Percentiles rank a stretch among this genome's conserved stretches.
phyloP scores from a whole-genome alignment of 2,329 filamentous ascomycete species.

The Botrytis galanthina region DNA sequence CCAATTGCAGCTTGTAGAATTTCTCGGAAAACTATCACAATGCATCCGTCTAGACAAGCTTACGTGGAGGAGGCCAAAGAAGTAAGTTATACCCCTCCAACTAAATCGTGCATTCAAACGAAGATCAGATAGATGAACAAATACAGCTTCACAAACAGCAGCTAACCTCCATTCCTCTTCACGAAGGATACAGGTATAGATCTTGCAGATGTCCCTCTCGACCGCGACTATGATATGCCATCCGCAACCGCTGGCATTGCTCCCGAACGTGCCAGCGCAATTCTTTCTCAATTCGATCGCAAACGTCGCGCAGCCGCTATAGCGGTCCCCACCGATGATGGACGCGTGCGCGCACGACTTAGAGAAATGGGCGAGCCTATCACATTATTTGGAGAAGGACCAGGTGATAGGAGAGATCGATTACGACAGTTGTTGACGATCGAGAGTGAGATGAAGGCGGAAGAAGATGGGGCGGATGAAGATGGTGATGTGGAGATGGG shows the following conservation, averaged over 20 bases:
- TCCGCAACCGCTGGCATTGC: slow-evolving; percentile 36
- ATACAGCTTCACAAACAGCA: neutral
- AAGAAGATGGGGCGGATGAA: slow-evolving; percentile 55
- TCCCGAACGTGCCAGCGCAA: slow-evolving; percentile 38
- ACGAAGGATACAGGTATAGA: slow-evolving; percentile 50
- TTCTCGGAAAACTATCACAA: slow-evolving; percentile 37
- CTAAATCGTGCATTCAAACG: slow-evolving; percentile 9
- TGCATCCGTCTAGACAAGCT: slow-evolving; percentile 88
- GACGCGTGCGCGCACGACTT: slow-evolving; percentile 74
- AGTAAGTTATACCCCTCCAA: slow-evolving; percentile 48
- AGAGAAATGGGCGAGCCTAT: slow-evolving; percentile 90
- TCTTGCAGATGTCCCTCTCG: slow-evolving; percentile 62
- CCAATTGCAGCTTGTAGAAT: neutral
- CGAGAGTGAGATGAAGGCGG: slow-evolving; percentile 61
- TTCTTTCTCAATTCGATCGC: slow-evolving; percentile 71
- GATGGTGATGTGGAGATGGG: slow-evolving; percentile 61
- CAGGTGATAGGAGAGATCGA: slow-evolving; percentile 80
- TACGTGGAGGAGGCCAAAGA: slow-evolving; percentile 85
- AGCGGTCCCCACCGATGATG: slow-evolving; percentile 91
- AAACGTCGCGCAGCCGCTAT: slow-evolving; percentile 87
- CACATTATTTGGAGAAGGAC: slow-evolving; percentile 90
- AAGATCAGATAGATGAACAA: slow-evolving; percentile 1
- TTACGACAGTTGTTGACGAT: slow-evolving; percentile 77
- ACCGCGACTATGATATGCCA: slow-evolving; percentile 69
- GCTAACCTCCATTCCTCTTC: slow-evolving; percentile 20